These are phyloP conservation scores for Phycomyces nitens DNA, from an alignment of 192 early-diverging fungal species.

Conservation along the genomic window DNA sequence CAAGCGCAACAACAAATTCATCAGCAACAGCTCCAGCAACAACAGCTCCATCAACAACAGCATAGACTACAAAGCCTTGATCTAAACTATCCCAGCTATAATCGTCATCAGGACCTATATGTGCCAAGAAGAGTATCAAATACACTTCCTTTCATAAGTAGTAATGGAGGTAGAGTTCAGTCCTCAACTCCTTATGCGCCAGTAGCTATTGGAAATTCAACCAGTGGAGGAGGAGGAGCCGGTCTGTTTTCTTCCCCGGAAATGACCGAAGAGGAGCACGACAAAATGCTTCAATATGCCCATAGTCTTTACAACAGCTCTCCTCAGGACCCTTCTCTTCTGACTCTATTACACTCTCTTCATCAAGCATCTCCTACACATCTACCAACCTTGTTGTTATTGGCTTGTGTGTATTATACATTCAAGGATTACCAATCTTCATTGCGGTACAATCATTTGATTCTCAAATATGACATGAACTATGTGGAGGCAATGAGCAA, in stretches of 20 bases:
- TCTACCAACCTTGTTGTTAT: slow-evolving; percentile 78
- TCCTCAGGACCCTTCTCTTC: slow-evolving; percentile 47
- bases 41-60: neutral
- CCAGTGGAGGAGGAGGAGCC: neutral
- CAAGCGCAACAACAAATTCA: slow-evolving; percentile 6
- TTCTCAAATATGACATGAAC: slow-evolving; percentile 75
- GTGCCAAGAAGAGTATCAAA: no score
- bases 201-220: neutral
- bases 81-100: neutral
- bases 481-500: slow-evolving; percentile 92
- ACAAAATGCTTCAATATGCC: slow-evolving; percentile 59
- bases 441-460: slow-evolving; percentile 76
- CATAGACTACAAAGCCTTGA: neutral
- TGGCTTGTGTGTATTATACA: slow-evolving; percentile 87
- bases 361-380: slow-evolving; percentile 59
- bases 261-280: slow-evolving; percentile 35
- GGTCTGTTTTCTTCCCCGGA: neutral
- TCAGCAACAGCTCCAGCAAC: slow-evolving; percentile 13
- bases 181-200: neutral
- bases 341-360: slow-evolving; percentile 48
- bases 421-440: slow-evolving; percentile 68
- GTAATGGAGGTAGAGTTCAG: no score
- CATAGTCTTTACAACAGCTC: slow-evolving; percentile 58
- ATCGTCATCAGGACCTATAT: no score
- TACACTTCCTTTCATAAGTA: no score